Conservation (phyloP, 208 protist genomes). For the Crithidia bombi region DNA sequence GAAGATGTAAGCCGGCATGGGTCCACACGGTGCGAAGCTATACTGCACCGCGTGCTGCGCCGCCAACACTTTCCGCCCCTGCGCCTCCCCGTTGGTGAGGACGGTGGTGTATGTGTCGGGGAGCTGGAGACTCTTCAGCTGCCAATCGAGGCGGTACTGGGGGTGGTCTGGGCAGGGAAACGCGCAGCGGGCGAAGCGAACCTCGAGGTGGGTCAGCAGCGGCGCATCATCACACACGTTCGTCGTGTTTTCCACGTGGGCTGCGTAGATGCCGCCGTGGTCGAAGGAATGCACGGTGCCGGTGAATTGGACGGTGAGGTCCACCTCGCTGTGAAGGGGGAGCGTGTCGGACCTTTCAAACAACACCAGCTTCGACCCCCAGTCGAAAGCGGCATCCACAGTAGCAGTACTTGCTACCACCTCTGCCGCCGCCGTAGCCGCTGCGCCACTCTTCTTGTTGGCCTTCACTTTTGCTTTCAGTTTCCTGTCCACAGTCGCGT, state of each 20-base stretch:
- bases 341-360: slow-evolving; percentile 50
- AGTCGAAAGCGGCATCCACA: background rate
- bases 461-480: background rate
- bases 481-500: background rate
- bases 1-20: slow-evolving; percentile 75
- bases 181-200: slow-evolving; percentile 72
- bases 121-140: slow-evolving; percentile 57
- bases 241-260: slow-evolving; percentile 6
- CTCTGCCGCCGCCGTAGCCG: background rate
- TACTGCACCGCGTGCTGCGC: slow-evolving; percentile 36
- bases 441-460: slow-evolving; percentile 1
- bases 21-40: slow-evolving; percentile 50
- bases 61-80: slow-evolving; percentile 27
- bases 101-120: slow-evolving; percentile 42
- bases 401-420: background rate
- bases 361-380: slow-evolving; percentile 58
- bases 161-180: slow-evolving; percentile 87
- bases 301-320: slow-evolving; percentile 52
- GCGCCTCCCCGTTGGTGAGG: slow-evolving; percentile 43
- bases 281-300: slow-evolving; percentile 56
- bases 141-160: slow-evolving; percentile 66
- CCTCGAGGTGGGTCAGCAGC: slow-evolving; percentile 86
- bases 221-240: slow-evolving; percentile 12
- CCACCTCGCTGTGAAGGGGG: slow-evolving; percentile 45
- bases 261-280: slow-evolving; percentile 68